Base-by-base conservation (phyloP, 805 yeast species). In the Wickerhamomyces hampshirensis region DNA sequence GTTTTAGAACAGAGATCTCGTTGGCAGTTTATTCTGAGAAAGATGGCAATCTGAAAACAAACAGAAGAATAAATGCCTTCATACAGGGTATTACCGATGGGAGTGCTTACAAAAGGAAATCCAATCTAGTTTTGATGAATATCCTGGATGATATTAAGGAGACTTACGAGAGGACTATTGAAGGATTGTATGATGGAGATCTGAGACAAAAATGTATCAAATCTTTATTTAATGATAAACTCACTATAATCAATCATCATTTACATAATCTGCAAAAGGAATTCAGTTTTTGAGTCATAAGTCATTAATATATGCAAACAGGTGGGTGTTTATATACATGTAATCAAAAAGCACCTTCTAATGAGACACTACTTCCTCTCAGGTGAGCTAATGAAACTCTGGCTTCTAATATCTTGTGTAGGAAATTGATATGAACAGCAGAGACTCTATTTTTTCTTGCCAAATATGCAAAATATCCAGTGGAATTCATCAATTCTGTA, bases 1-100 rank as follows among this genome's bases (percentile, higher is more conserved):
- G 95, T 10, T 88, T 80, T 54, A 64, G 96, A 34, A 73, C 86
- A 0, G 77, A 79, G 39, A 77, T 89, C 2, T 96, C 88, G 0
- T 57, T 89, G 26, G 85, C 93, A 4, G 65, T 70, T 0, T 39
- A 70, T 1, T 76, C 73, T 43, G 70, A 66, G 35, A 17, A 35
- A 7, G 48, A 29, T 9, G 43, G 37, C 10, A 43, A 48, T 11
- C 19, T 48, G 41, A 39, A 34, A 12, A 30, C 26, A 6, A 52
- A 48, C 33, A 45, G 47, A 31, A 39, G 48, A 27, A 14, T 51
- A 13, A 42, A 33, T n/a, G 54, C 51, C 0, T 34, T 50, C 19
- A 28, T 56, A 3, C 43, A 44, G 33, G 86, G 86, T 0, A 42
- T 58, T 6, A 57, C 64, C 4, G 80, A 73, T 38, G 80, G 82